Evolutionary conservation across 257 asterid species (phyloP).

Genomic region (Rehmannia glutinosa): DNA sequence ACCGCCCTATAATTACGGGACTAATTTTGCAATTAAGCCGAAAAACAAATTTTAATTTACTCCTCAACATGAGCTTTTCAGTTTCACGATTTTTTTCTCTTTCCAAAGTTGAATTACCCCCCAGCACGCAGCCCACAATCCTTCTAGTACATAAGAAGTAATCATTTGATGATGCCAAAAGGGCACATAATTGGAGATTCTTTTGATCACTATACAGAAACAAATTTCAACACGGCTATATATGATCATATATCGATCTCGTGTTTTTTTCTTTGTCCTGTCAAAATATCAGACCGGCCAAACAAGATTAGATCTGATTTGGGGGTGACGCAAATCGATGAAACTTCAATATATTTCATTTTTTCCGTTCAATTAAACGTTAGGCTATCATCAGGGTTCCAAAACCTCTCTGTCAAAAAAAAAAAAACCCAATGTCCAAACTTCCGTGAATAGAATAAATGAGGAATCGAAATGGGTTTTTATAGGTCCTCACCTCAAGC

Average conservation of each 20-base stretch:
- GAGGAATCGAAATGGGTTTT: slow-evolving; percentile 7
- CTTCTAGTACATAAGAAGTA: too few relatives aligned
- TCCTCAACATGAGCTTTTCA: too few relatives aligned
- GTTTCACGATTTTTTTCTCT: too few relatives aligned
- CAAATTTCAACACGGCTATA: slow-evolving; percentile 14
- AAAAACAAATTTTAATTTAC: too few relatives aligned
- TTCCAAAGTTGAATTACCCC: too few relatives aligned
- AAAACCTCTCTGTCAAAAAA: not conserved
- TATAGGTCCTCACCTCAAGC: slow-evolving; percentile 27
- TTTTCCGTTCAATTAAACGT: not conserved
- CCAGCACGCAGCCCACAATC: too few relatives aligned
- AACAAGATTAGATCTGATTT: slow-evolving; percentile 1
- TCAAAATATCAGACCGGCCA: slow-evolving; percentile 17
- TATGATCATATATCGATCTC: not conserved
- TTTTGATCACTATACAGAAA: slow-evolving; percentile 1
- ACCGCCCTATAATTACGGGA: too few relatives aligned
- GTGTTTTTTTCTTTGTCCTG: not conserved
- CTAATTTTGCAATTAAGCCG: too few relatives aligned
- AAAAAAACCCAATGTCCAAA: slow-evolving; percentile 18
- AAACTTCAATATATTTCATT: not conserved
- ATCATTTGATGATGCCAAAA: slow-evolving; percentile 18
- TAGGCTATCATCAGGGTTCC: not conserved
- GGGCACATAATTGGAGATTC: slow-evolving; percentile 3
- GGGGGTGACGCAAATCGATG: too few relatives aligned
- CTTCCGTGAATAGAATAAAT: not conserved